Evolutionary conservation across 331 rosid species (phyloP).

Genomic region (Saraca asoca): DNA sequence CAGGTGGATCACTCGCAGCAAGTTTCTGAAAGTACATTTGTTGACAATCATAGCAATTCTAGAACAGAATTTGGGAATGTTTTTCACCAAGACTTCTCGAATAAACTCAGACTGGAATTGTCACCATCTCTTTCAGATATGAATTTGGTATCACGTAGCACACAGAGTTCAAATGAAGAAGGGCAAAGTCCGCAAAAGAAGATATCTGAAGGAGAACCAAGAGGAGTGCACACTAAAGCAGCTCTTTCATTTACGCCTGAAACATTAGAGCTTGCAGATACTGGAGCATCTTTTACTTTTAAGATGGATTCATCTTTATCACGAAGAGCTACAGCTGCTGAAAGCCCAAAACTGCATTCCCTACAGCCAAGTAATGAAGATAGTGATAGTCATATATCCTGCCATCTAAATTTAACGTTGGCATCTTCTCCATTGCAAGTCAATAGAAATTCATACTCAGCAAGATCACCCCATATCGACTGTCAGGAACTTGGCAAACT

Average conservation of each 20-base stretch:
- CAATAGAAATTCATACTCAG: constrained; percentile 53
- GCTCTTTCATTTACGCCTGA: constrained; percentile 60
- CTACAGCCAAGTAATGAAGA: constrained; percentile 77
- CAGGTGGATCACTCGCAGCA: constrained; percentile 53
- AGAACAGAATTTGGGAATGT: constrained; percentile 68
- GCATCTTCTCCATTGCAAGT: constrained; percentile 65
- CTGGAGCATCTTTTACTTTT: constrained; percentile 86
- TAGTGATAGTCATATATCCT: constrained; percentile 75
- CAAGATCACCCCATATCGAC: constrained; percentile 54
- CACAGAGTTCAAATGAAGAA: constrained; percentile 86
- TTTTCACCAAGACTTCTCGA: constrained; percentile 81
- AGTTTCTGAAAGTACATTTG: constrained; percentile 54
- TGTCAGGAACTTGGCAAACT: constrained; percentile 57
- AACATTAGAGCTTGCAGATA: constrained; percentile 84
- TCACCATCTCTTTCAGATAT: constrained; percentile 83
- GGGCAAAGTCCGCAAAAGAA: constrained; percentile 61
- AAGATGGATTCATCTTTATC: constrained; percentile 69
- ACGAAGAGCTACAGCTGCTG: constrained; percentile 47
- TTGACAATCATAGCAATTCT: constrained; percentile 64
- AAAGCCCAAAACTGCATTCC: constrained; percentile 54
- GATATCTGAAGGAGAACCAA: constrained; percentile 58
- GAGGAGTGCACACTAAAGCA: constrained; percentile 53
- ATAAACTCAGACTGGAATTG: constrained; percentile 75
- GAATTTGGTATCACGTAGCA: constrained; percentile 77
- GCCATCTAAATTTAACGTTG: constrained; percentile 58